phyloP scores from a whole-genome alignment of 495 filamentous ascomycete species.

The Talaromyces nanjingensis region DNA sequence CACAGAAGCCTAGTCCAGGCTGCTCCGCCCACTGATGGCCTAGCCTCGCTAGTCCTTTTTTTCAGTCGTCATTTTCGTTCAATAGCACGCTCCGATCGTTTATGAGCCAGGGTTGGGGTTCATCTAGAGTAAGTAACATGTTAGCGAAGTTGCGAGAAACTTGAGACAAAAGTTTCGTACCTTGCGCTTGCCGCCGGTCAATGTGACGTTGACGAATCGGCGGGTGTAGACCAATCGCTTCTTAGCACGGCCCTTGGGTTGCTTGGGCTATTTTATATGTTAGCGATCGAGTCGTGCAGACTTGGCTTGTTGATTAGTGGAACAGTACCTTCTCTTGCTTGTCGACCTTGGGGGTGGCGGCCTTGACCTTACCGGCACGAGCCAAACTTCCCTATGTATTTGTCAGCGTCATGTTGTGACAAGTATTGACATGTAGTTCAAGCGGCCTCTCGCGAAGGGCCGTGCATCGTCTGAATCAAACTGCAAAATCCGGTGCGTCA shows the following conservation, averaged over 20 bases:
- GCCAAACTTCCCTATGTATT: conserved; percentile 10
- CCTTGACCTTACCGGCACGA: conserved; percentile 75
- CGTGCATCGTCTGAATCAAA: not conserved
- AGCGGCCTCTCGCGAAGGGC: not conserved
- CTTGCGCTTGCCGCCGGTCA: conserved; percentile 99
- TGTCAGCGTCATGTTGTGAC: not conserved
- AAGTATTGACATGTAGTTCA: not conserved
- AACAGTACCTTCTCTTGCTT: conserved; percentile 11
- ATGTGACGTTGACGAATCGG: conserved; percentile 98
- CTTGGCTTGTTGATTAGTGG: conserved; percentile 9
- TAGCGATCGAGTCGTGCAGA: not conserved
- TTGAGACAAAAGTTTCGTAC: conserved; percentile 32
- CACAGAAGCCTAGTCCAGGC: not conserved
- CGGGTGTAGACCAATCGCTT: conserved; percentile 97
- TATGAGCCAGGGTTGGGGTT: conserved; percentile 33
- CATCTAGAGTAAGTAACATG: conserved; percentile 19
- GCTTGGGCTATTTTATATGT: conserved; percentile 39
- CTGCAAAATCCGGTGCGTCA: too few species aligned
- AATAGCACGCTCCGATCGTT: conserved; percentile 6
- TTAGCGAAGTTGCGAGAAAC: not conserved
- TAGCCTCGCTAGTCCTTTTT: not conserved
- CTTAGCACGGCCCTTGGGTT: conserved; percentile 95
- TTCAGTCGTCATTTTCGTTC: conserved; percentile 5
- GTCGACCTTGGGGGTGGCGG: conserved; percentile 81
- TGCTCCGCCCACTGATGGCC: not conserved